Evolutionary conservation across 805 yeast species (phyloP), one percentile per base, ranked within the genome.

Genomic region (Pichia rugopelliculosa): DNA sequence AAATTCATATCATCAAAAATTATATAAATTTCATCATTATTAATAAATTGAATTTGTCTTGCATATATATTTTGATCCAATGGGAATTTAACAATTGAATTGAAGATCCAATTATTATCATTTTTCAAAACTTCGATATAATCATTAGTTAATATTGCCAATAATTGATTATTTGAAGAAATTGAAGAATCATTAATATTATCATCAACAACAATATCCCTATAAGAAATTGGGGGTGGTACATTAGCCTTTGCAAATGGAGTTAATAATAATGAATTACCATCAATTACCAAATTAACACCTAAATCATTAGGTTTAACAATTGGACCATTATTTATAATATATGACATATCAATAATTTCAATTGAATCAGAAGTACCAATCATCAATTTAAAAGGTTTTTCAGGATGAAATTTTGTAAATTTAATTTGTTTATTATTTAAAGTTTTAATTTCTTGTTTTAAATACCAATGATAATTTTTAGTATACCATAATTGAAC

Each of bases 391-490:
- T 86, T 80, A 37, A 82, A 73, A 1, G 95, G 88, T 60, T 87
- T 85, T 61, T 90, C 98, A 1, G 95, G 91, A 60, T 91, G 97
- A 81, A 96, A 93, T 59, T 74, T 77, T 43, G 77, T 68, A 57
- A 74, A 80, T 6, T 54, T 18, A 22, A 76, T 65, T 34, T 64
- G 59, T 34, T 62, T 65, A 22, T 59, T 62, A 3, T 48, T 50
- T 27, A 57, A 53, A 10, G 71, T 62, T 47, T 57, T 56, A 2
- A 90, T 65, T 58, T 85, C 95, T 64, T 86, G 95, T 59, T 93
- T 93, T 56, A 90, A 72, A 65, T 86, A 89, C 99, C 99, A 93
- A 60, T 90, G 95, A 65, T 90, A 93, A 65, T 93, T 93, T 60
- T 87, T 89, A 4, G 86, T 73, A 1, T 95, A 82, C 97, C 97